Evolutionary conservation across 345 rosid genomes (phyloP).

Genomic region (Kernera saxatilis): DNA sequence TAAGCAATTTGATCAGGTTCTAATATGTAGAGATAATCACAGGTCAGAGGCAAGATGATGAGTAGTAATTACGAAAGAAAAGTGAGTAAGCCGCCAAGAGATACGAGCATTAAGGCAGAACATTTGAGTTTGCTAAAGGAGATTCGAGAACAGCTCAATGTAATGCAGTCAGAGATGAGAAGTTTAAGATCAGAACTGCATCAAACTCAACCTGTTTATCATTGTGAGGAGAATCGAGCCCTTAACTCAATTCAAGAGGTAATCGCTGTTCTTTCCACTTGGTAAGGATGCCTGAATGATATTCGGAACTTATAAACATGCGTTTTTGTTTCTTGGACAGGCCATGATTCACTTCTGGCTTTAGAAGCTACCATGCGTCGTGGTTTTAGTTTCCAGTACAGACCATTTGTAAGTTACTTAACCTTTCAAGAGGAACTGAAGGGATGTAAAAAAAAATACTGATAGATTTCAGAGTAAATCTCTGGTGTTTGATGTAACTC

Average conservation of each 20-base stretch:
- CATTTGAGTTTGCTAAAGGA: slow-evolving; percentile 54
- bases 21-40: slow-evolving; percentile 22
- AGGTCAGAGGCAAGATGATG: slow-evolving; percentile 35
- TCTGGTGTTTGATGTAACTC: slow-evolving; percentile 13
- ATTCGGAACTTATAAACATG: background rate
- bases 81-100: slow-evolving; percentile 37
- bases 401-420: background rate
- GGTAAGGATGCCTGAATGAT: background rate
- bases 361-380: slow-evolving; percentile 27
- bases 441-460: slow-evolving; percentile 7
- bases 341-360: slow-evolving; percentile 85
- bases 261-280: background rate
- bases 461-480: background rate
- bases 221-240: slow-evolving; percentile 43
- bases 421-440: background rate
- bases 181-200: slow-evolving; percentile 36
- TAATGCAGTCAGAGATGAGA: slow-evolving; percentile 56
- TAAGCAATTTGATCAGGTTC: background rate
- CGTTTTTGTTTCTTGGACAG: slow-evolving; percentile 37
- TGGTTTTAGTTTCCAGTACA: background rate
- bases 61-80: slow-evolving; percentile 28
- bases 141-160: slow-evolving; percentile 57
- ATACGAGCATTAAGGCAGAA: slow-evolving; percentile 20
- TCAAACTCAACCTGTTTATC: slow-evolving; percentile 21
- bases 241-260: slow-evolving; percentile 28